Percentiles rank a stretch among this genome's conserved stretches.
Evolutionary conservation across 1,284 basidiomycete species (phyloP).

Genomic region (Cerioporus squamosus): DNA sequence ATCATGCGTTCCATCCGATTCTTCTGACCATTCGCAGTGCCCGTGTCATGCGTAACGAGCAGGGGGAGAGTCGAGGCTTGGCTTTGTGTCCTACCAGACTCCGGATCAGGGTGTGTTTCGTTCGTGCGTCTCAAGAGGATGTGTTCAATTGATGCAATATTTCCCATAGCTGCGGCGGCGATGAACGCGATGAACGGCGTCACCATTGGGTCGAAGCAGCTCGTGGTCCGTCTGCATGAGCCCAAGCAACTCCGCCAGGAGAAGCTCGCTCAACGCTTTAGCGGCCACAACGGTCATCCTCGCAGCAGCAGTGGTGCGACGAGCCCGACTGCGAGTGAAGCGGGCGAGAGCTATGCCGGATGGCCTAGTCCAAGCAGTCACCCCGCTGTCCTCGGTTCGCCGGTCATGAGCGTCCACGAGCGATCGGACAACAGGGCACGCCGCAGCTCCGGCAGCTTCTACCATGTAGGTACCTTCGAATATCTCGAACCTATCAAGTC

Average conservation of each 20-base stretch:
- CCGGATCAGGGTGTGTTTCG: slow-evolving; percentile 75
- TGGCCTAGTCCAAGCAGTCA: slow-evolving; percentile 75
- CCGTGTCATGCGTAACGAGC: slow-evolving; percentile 91
- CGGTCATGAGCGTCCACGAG: slow-evolving; percentile 54
- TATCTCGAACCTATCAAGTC: slow-evolving; percentile 1
- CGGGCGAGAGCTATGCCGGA: slow-evolving; percentile 70
- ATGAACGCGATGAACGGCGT: slow-evolving; percentile 82
- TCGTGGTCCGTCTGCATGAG: slow-evolving; percentile 88
- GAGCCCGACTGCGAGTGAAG: slow-evolving; percentile 79
- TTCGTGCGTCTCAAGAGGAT: neutral
- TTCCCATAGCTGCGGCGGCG: slow-evolving; percentile 61
- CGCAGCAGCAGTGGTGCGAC: slow-evolving; percentile 79
- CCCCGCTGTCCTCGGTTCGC: slow-evolving; percentile 55
- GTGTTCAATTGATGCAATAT: slow-evolving; percentile 1
- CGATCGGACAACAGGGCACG: slow-evolving; percentile 62
- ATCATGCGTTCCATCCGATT: too few relatives aligned
- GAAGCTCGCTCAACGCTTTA: slow-evolving; percentile 82
- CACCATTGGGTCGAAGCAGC: slow-evolving; percentile 71
- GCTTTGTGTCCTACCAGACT: slow-evolving; percentile 91
- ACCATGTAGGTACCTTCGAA: slow-evolving; percentile 55
- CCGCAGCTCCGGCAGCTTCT: slow-evolving; percentile 83
- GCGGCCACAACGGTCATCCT: slow-evolving; percentile 74
- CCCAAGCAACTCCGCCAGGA: slow-evolving; percentile 88
- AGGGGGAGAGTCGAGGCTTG: slow-evolving; percentile 85
- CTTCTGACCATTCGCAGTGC: slow-evolving; percentile 55